Evolutionary conservation across 2,329 filamentous ascomycete species (phyloP), one percentile per base, ranked within the genome.

Genomic region (Niveomyces coronatus): DNA sequence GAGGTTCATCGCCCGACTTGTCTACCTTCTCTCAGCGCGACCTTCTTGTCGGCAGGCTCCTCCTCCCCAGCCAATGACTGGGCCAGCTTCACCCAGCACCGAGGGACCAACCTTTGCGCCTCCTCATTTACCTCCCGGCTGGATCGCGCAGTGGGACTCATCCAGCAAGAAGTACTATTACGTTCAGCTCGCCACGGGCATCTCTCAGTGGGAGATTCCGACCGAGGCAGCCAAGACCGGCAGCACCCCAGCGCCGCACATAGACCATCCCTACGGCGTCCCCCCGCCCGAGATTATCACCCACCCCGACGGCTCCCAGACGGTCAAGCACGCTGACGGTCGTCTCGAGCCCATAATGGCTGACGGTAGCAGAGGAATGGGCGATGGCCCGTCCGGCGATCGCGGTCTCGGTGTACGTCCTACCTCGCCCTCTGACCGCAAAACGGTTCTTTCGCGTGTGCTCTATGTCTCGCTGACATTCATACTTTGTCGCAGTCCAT

Each of bases 191-290:
- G 78, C 76, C 37, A 84, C 79, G 7, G 80, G 80, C 33, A 67
- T 74, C 26, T 82, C 79, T 45, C 79, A 84, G 58, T 85, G 81
- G 80, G 79, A 84, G n/a, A 69, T 72, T 22, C 80, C 80, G 22
- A 83, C 75, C 11, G 66, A 75, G 42, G 68, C 78, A 35, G 78
- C 73, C 7, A 76, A 74, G 31, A 69, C 72, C 16, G 74, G 76
- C 44, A 75, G 64, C 52, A 78, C 73, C 26, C 78, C 73, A 31
- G 70, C 63, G 44, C 68, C 67, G 41, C 64, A 57, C 37, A 50
- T 55, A 43, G 74, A 80, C 15, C 77, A 82, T 49, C 79, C 78
- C 5, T 82, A 79, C 57, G 74, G 75, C 42, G 61, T 66, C 10
- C 73, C 74, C 40, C 64, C 70, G 36, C 60, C 63, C 37, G 64